Percentiles rank a stretch among this genome's conserved stretches.
Conservation (phyloP, 2,329 filamentous ascomycete genomes). For the Fusarium chaquense region DNA sequence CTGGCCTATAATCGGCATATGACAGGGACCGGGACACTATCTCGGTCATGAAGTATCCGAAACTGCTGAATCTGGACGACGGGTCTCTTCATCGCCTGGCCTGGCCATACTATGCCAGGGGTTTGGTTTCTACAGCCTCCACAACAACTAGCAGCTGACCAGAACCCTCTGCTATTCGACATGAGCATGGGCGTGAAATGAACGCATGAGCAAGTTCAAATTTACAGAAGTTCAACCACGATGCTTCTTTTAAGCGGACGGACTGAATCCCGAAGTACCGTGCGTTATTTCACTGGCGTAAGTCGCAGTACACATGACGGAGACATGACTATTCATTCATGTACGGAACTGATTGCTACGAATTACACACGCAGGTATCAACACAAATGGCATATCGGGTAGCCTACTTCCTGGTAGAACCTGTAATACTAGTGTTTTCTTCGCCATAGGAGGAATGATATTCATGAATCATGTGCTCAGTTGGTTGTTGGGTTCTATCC, state of each 20-base stretch:
- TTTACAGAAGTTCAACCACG: conserved; percentile 11
- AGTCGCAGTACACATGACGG: background rate
- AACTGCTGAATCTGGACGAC: conserved; percentile 29
- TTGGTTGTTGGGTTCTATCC: background rate
- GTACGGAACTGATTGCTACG: background rate
- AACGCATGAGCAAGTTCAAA: conserved; percentile 33
- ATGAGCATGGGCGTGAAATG: conserved; percentile 11
- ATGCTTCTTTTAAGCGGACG: conserved; percentile 29
- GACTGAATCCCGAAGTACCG: conserved; percentile 40
- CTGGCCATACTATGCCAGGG: conserved; percentile 25
- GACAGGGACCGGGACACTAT: conserved; percentile 19
- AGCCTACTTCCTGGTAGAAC: background rate
- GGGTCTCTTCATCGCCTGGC: conserved; percentile 18
- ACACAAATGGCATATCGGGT: background rate
- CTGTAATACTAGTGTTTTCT: background rate
- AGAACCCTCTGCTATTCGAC: conserved; percentile 15
- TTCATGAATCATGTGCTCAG: background rate
- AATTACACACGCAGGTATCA: background rate
- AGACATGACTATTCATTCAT: background rate
- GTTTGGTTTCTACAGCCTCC: conserved; percentile 21
- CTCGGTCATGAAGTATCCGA: conserved; percentile 30
- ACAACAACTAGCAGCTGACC: conserved; percentile 25
- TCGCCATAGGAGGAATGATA: background rate
- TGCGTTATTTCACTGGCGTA: conserved; percentile 2
- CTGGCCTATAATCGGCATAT: conserved; percentile 23